Conservation (phyloP, 2,329 filamentous ascomycete species). For the Ilyonectria mors-panacis region DNA sequence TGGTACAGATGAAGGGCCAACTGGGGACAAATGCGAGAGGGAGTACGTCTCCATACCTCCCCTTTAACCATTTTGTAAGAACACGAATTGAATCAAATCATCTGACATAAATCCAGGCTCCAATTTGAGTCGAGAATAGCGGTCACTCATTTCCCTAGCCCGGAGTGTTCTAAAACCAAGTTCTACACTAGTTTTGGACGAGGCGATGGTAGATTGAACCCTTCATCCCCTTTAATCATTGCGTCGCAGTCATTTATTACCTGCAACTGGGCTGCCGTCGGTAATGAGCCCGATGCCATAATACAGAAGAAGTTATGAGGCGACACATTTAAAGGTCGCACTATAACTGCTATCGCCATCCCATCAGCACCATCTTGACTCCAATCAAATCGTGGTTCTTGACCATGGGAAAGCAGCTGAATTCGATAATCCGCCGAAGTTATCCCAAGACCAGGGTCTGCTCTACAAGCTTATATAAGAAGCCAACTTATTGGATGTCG, state of each 20-base stretch:
- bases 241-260: not conserved
- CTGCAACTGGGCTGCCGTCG: not conserved
- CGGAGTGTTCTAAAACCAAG: slow-evolving; percentile 9
- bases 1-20: no score
- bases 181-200: slow-evolving; percentile 14
- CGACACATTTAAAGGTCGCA: slow-evolving; percentile 12
- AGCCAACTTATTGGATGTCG: slow-evolving; percentile 5
- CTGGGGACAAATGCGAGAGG: slow-evolving; percentile 4
- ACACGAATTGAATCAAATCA: not conserved
- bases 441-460: slow-evolving; percentile 5
- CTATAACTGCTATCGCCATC: slow-evolving; percentile 10
- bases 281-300: slow-evolving; percentile 6
- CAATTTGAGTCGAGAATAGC: slow-evolving; percentile 13
- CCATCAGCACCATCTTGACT: slow-evolving; percentile 10
- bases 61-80: not conserved
- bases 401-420: slow-evolving; percentile 5
- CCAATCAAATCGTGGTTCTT: slow-evolving; percentile 3
- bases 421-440: not conserved
- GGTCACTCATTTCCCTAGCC: slow-evolving; percentile 5
- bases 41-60: not conserved
- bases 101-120: not conserved
- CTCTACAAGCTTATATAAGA: slow-evolving; percentile 7
- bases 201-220: not conserved
- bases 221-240: no score
- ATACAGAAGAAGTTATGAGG: slow-evolving; percentile 4